These are phyloP conservation scores for Apiospora phragmitis DNA, from an alignment of 2,329 filamentous ascomycete species.

Conservation along the genomic window DNA sequence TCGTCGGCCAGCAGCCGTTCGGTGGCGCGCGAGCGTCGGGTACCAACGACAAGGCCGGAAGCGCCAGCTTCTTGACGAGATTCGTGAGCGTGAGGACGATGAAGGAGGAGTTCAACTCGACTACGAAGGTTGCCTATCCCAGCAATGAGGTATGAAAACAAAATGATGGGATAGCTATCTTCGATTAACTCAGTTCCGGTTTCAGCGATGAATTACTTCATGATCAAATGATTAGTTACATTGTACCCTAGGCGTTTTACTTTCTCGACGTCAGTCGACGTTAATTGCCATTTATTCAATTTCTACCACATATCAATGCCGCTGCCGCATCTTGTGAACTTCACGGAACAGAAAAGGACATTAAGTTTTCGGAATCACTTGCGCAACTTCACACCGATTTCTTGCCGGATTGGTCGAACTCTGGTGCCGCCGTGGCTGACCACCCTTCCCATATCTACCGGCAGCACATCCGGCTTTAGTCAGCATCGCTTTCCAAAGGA, in stretches of 20 bases:
- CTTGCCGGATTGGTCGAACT: slow-evolving; percentile 32
- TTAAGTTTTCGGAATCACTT: background rate
- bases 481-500: no score
- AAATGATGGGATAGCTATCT: background rate
- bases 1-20: slow-evolving; percentile 73
- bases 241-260: background rate
- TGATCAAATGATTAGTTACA: background rate
- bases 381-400: slow-evolving; percentile 15
- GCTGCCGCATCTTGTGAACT: background rate
- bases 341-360: background rate
- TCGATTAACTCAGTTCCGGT: background rate
- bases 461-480: no score
- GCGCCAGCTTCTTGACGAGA: slow-evolving; percentile 60
- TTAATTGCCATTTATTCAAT: background rate
- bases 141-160: slow-evolving; percentile 65
- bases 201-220: background rate
- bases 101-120: slow-evolving; percentile 74
- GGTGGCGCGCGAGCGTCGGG: slow-evolving; percentile 68
- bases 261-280: background rate
- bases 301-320: background rate
- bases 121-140: slow-evolving; percentile 65
- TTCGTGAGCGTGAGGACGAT: slow-evolving; percentile 69
- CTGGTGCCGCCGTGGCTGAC: no score
- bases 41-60: slow-evolving; percentile 74
- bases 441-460: no score